These are phyloP conservation scores for Cryomyces minteri DNA, from an alignment of 495 filamentous ascomycete species.

Conservation along the genomic window DNA sequence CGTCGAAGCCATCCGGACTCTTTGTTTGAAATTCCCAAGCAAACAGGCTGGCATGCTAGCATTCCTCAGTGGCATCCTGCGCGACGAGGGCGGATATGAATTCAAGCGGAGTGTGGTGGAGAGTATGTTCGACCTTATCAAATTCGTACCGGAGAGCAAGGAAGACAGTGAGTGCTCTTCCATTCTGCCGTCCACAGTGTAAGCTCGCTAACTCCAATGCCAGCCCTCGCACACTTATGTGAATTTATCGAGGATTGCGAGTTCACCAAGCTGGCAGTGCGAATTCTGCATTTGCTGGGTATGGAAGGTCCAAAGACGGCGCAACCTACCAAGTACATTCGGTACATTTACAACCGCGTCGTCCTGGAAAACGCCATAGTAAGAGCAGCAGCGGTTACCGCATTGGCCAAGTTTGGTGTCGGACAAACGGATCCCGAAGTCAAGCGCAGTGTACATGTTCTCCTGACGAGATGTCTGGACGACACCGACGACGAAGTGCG, in stretches of 20 bases:
- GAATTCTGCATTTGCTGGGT: slow-evolving; percentile 84
- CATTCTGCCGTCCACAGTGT: not conserved
- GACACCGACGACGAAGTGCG: slow-evolving; percentile 96
- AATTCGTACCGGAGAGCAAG: slow-evolving; percentile 94
- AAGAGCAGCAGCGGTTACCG: slow-evolving; percentile 86
- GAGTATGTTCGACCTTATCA: slow-evolving; percentile 98
- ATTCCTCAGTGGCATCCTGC: slow-evolving; percentile 85
- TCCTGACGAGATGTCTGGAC: slow-evolving; percentile 86
- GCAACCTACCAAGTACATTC: slow-evolving; percentile 94
- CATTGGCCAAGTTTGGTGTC: slow-evolving; percentile 91
- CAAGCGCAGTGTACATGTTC: slow-evolving; percentile 81
- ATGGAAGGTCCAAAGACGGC: slow-evolving; percentile 89
- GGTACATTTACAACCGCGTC: slow-evolving; percentile 98
- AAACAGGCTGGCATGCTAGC: slow-evolving; percentile 97
- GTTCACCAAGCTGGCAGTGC: slow-evolving; percentile 93
- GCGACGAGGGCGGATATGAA: slow-evolving; percentile 95
- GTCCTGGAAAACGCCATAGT: slow-evolving; percentile 95
- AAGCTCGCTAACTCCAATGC: not conserved
- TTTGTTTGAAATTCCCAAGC: slow-evolving; percentile 93
- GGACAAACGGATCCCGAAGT: slow-evolving; percentile 93
- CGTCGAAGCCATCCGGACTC: slow-evolving; percentile 88
- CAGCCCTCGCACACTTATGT: slow-evolving; percentile 83
- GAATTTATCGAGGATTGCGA: slow-evolving; percentile 99
- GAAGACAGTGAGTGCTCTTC: slow-evolving; percentile 49
- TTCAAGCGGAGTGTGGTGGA: slow-evolving; percentile 97